phyloP scores from a whole-genome alignment of 2,329 filamentous ascomycete genomes.

The Cladosporium sp. region DNA sequence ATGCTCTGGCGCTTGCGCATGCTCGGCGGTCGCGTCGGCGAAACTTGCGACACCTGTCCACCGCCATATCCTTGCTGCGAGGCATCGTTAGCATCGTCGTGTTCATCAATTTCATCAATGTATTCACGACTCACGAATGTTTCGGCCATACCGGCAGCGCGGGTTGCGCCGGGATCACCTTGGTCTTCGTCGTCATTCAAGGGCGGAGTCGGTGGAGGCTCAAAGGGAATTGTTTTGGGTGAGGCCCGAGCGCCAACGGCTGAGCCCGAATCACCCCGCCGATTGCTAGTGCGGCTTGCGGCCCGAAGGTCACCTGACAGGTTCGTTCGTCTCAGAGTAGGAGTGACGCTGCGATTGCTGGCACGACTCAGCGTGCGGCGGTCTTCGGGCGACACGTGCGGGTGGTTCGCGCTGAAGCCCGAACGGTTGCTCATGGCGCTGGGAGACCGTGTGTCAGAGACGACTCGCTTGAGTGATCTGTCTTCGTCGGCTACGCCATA shows the following conservation, averaged over 20 bases:
- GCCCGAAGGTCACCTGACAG: slow-evolving; percentile 76
- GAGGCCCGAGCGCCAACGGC: slow-evolving; percentile 40
- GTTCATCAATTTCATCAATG: slow-evolving; percentile 15
- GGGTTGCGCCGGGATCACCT: slow-evolving; percentile 84
- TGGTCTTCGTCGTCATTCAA: slow-evolving; percentile 67
- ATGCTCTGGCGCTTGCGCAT: slow-evolving; percentile 97
- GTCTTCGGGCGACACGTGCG: slow-evolving; percentile 47
- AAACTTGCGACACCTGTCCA: slow-evolving; percentile 77
- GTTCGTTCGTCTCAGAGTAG: slow-evolving; percentile 69
- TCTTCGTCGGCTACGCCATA: slow-evolving; percentile 51
- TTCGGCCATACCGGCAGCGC: slow-evolving; percentile 84
- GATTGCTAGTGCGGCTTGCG: slow-evolving; percentile 53
- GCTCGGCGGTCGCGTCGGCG: slow-evolving; percentile 90
- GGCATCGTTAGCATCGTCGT: slow-evolving; percentile 27
- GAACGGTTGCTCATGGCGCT: slow-evolving; percentile 51
- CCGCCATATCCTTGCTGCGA: slow-evolving; percentile 89
- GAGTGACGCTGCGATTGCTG: slow-evolving; percentile 62
- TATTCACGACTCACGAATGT: slow-evolving; percentile 74
- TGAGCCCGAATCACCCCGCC: slow-evolving; percentile 54
- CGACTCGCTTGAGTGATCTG: slow-evolving; percentile 32
- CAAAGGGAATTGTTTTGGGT: slow-evolving; percentile 43
- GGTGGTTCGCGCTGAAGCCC: slow-evolving; percentile 40
- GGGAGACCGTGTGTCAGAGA: slow-evolving; percentile 41
- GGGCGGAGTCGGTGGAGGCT: slow-evolving; percentile 52
- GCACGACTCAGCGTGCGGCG: slow-evolving; percentile 64